Evolutionary conservation across 768 basidiomycete genomes (phyloP).

Genomic region (Termitomyces sp.): DNA sequence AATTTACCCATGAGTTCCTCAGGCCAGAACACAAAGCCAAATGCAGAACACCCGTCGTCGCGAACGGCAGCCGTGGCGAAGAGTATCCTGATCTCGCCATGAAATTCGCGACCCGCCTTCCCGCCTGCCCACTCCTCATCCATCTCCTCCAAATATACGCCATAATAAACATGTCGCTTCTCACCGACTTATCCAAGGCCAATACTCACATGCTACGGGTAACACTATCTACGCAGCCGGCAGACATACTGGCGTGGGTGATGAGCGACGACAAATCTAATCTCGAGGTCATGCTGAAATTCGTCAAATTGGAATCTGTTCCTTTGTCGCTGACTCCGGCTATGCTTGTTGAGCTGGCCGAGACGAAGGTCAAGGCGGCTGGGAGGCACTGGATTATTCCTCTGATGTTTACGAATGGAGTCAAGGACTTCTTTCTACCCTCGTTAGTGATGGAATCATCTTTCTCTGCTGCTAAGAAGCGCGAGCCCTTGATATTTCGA

Average conservation of each 20-base stretch:
- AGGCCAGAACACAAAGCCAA: constrained; percentile 11
- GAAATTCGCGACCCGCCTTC: constrained; percentile 5
- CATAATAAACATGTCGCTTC: constrained; percentile 6
- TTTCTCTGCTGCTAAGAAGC: background rate
- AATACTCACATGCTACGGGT: constrained; percentile 2
- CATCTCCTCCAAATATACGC: constrained; percentile 9
- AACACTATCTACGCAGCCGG: background rate
- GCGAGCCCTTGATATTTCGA: background rate
- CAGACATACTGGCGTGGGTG: background rate
- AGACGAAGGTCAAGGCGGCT: background rate
- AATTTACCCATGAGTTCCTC: background rate
- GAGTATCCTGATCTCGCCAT: constrained; percentile 7
- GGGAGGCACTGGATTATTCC: background rate
- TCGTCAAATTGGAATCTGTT: background rate
- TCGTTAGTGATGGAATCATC: background rate
- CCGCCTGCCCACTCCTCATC: constrained; percentile 5
- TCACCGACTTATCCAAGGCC: background rate
- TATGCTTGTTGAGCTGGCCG: background rate
- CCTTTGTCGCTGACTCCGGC: background rate
- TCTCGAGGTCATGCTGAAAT: background rate
- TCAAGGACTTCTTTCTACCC: constrained; percentile 1
- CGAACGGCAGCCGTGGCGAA: background rate
- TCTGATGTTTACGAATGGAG: background rate
- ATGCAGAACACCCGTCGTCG: constrained; percentile 1
- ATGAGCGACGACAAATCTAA: background rate